Base-by-base conservation (phyloP, 345 rosid genomes). In the Atalantia buxifolia region DNA sequence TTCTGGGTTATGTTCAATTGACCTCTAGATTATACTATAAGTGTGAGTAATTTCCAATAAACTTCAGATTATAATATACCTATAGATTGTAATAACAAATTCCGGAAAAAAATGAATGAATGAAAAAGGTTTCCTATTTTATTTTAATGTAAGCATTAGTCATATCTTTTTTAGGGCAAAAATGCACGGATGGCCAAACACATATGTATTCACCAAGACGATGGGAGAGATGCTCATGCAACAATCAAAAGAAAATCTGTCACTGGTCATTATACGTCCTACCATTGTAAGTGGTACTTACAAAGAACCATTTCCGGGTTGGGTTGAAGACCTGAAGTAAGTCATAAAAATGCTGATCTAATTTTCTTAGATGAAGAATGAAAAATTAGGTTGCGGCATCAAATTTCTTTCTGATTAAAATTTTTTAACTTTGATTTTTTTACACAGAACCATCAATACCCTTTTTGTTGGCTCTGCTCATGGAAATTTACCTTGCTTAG, bases 171-270 rank as follows among this genome's bases (percentile, higher is more conserved):
- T 10, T 81, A 89, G 97, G 90, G 98, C 98, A 62, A 85, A 85
- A 72, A 71, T 42, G 42, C 88, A 83, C 64, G 99, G 99, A 31
- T 95, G 97, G 97, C 98, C 91, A 77, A 91, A 92, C 77, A 82
- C 94, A 0, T 93, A 92, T 24, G 96, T 89, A 18, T 93, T 92
- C 76, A 93, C 99, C n/a, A 95, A 95, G 86, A 91, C 98, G 21
- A 86, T 93, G 89, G 98, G 88, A 61, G 97, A 94, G 80, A 94
- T 93, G 94, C 57, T 94, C 71, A 48, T 93, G 33, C 88, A 78
- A 19, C 69, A 81, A 33, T 40, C 77, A 67, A 92, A 85, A 83
- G 93, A 81, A 67, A 75, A 79, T 30, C 21, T 89, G 33, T 86
- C 97, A 0, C 61, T 88, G 0, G 97, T 89, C 38, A 86, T 88